These are phyloP conservation scores for Buxus sempervirens DNA, from an alignment of 164 flowering plant species.

Conservation along the genomic window DNA sequence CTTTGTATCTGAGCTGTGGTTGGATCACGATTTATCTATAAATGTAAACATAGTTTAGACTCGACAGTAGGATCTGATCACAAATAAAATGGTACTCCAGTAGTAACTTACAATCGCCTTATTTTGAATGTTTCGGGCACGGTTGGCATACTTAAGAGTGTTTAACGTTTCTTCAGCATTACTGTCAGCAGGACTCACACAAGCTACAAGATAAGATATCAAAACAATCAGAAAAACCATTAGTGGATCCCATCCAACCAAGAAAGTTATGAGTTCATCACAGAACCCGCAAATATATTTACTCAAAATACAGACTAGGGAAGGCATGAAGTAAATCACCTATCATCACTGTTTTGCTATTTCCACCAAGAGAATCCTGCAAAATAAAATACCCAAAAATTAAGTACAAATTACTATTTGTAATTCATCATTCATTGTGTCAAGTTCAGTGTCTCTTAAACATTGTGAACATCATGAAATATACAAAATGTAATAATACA, in stretches of 20 bases:
- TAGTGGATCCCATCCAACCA: constrained; percentile 5
- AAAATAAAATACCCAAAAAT: constrained; percentile 10
- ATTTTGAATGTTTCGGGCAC: constrained; percentile 97
- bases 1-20: constrained; percentile 76
- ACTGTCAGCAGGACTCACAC: constrained; percentile 98
- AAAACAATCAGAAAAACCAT: background rate
- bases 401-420: background rate
- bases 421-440: background rate
- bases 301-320: background rate
- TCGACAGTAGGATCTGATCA: background rate
- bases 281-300: background rate
- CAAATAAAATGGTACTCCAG: background rate
- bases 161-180: constrained; percentile 97
- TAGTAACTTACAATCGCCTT: constrained; percentile 79
- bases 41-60: background rate
- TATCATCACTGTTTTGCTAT: constrained; percentile 96
- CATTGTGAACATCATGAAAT: background rate
- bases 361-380: constrained; percentile 98
- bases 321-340: constrained; percentile 44
- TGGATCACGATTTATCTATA: constrained; percentile 93
- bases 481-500: no score
- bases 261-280: background rate
- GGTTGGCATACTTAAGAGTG: constrained; percentile 95
- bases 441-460: background rate
- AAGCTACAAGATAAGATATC: constrained; percentile 39